phyloP scores from a whole-genome alignment of 1,139 yeast species.

The Geotrichum cucujoidarum region DNA sequence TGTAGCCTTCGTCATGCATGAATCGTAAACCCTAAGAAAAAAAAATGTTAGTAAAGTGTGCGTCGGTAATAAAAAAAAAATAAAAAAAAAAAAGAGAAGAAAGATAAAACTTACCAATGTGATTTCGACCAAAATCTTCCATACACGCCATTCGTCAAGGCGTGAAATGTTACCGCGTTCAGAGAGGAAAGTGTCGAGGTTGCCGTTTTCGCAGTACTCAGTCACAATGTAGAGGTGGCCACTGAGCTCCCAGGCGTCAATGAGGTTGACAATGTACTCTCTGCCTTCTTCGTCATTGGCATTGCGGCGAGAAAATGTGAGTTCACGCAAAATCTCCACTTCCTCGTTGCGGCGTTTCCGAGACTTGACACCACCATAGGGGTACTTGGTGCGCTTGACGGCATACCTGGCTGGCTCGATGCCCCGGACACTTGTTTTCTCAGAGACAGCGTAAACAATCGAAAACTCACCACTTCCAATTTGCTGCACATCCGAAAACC shows the following conservation, averaged over 20 bases:
- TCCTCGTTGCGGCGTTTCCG: conserved; percentile 52
- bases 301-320: conserved; percentile 35
- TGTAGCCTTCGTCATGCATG: conserved; percentile 69
- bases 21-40: conserved; percentile 70
- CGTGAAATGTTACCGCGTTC: conserved; percentile 73
- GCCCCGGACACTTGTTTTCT: conserved; percentile 29
- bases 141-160: conserved; percentile 91
- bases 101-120: conserved; percentile 41
- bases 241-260: conserved; percentile 81
- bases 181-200: conserved; percentile 69
- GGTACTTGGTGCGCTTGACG: conserved; percentile 72
- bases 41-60: conserved; percentile 13
- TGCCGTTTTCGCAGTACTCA: conserved; percentile 93
- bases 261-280: conserved; percentile 71
- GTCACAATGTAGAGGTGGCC: conserved; percentile 85
- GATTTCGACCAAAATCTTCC: conserved; percentile 89
- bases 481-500: conserved; percentile 60
- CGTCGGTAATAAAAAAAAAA: too few species aligned
- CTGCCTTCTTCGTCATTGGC: conserved; percentile 64
- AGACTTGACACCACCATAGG: conserved; percentile 49
- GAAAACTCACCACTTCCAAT: conserved; percentile 89
- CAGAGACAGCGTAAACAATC: conserved; percentile 72
- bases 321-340: conserved; percentile 47
- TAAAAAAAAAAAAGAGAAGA: not conserved
- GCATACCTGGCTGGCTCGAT: conserved; percentile 49